Evolutionary conservation across 495 filamentous ascomycete species (phyloP).

Genomic region (Tricharina praecox): DNA sequence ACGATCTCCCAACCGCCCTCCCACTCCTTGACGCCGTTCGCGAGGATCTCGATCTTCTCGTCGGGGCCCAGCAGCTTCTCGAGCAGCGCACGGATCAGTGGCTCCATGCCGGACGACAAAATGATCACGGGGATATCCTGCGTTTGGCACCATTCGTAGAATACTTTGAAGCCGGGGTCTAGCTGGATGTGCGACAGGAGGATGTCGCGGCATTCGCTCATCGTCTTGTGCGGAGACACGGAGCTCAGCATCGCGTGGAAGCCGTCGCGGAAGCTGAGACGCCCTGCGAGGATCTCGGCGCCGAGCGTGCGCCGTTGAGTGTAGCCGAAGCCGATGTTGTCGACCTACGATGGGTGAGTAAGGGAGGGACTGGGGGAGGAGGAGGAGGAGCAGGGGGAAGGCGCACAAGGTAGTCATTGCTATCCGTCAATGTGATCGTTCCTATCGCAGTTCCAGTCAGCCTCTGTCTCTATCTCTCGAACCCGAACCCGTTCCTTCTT

Average conservation of each 20-base stretch:
- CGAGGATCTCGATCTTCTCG: constrained; percentile 63
- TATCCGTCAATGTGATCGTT: constrained; percentile 79
- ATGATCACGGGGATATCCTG: constrained; percentile 87
- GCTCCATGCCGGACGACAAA: constrained; percentile 76
- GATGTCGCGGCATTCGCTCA: constrained; percentile 56
- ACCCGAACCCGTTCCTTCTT: too few species aligned
- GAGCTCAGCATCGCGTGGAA: constrained; percentile 81
- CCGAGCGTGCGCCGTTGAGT: constrained; percentile 44
- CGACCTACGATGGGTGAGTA: too few species aligned
- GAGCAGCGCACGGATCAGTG: constrained; percentile 72
- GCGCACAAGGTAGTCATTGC: constrained; percentile 72
- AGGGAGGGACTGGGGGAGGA: not conserved
- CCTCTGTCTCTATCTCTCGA: too few species aligned
- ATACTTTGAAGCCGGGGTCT: constrained; percentile 69
- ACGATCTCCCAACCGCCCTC: constrained; percentile 71
- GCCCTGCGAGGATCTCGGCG: constrained; percentile 49
- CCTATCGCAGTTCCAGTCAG: too few species aligned
- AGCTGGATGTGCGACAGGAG: constrained; percentile 70
- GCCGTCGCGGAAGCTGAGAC: constrained; percentile 60
- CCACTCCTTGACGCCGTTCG: constrained; percentile 66
- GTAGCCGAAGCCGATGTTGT: constrained; percentile 70
- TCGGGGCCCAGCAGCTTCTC: constrained; percentile 53
- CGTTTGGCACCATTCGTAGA: constrained; percentile 60
- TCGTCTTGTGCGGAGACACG: constrained; percentile 59
- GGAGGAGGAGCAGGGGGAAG: constrained; percentile 2